Base-by-base conservation (phyloP, 2,329 filamentous ascomycete species). In the Ascosphaera apis region DNA sequence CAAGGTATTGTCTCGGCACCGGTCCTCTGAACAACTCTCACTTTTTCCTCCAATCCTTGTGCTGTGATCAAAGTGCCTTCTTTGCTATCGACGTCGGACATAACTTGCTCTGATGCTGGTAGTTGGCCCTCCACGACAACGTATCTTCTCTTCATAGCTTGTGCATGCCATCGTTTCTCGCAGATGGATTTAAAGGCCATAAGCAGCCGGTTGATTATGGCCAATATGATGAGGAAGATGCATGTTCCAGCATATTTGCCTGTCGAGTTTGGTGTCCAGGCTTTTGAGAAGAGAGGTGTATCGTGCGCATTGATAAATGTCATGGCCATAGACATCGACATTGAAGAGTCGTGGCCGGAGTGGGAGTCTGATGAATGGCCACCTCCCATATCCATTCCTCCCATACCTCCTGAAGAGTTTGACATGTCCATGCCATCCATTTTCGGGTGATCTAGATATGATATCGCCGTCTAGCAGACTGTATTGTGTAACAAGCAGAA, bases 181-280 rank as follows among this genome's bases (percentile, higher is more conserved):
- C 69, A 55, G 12, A 60, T 47, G 16, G 60, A 51, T 51, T 81
- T 82, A 46, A 69, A 61, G 2, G 83, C 83, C 35, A 86, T 59
- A 12, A 92, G 62, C 15, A 63, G 57, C 36, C 84, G 77, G 48
- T 76, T 72, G 38, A 76, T 48, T 41, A 74, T 62, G 40, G 73
- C 74, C 36, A 95, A 72, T 32, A 77, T 46, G 51, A 92, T 73
- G 40, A 93, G 67, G 58, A 93, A 93, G 53, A 93, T 79, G 61
- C 86, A 91, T 18, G 82, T 91, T 38, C 72, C 86, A 1, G 81
- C 82, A 55, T 93, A 95, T 40, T 66, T 60, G 45, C 76, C 81
- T 4, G 65, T 60, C 25, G 60, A 73, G 18, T 51, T 56, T 3
- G 86, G 86, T 2, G 77, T 76, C 82, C 84, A 95, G 36, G 62